These are phyloP conservation scores for Saccharomyces mikatae DNA, from an alignment of 805 yeast genomes.

Conservation along the genomic window DNA sequence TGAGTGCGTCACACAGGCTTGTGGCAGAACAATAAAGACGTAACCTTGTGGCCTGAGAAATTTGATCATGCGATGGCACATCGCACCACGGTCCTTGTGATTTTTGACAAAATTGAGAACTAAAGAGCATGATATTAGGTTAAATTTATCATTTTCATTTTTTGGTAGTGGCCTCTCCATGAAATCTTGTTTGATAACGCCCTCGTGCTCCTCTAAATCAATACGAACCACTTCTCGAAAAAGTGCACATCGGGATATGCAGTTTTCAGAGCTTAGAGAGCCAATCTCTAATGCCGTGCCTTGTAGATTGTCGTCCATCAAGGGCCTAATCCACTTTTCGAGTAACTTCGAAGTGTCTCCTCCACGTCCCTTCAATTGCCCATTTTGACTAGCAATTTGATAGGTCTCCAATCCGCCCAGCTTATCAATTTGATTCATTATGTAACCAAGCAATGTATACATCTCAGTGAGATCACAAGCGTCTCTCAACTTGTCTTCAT, in stretches of 20 bases:
- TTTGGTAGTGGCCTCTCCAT: constrained; percentile 64
- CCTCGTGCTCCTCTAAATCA: constrained; percentile 56
- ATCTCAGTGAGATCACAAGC: constrained; percentile 11
- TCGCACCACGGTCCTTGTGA: constrained; percentile 61
- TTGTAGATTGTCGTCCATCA: not conserved
- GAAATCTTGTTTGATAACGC: constrained; percentile 71
- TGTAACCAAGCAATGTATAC: constrained; percentile 36
- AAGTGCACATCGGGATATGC: constrained; percentile 50
- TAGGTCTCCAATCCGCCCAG: constrained; percentile 75
- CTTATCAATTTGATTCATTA: constrained; percentile 52
- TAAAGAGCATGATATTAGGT: constrained; percentile 70
- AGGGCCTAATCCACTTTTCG: constrained; percentile 51
- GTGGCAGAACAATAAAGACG: constrained; percentile 76
- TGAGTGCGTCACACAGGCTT: constrained; percentile 79
- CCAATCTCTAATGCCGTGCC: constrained; percentile 72
- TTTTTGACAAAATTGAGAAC: constrained; percentile 85
- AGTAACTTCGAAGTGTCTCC: constrained; percentile 85
- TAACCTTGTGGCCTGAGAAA: constrained; percentile 41
- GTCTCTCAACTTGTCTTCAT: constrained; percentile 10
- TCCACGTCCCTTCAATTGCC: constrained; percentile 72
- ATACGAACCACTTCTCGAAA: constrained; percentile 52
- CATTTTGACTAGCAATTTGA: constrained; percentile 79
- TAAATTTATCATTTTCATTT: constrained; percentile 40
- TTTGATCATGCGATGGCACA: constrained; percentile 53
- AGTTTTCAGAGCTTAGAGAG: constrained; percentile 59